Percentiles rank a stretch among this genome's conserved stretches.
These are phyloP conservation scores for Talaromyces trachyspermus DNA, from an alignment of 495 filamentous ascomycete species.

Conservation along the genomic window DNA sequence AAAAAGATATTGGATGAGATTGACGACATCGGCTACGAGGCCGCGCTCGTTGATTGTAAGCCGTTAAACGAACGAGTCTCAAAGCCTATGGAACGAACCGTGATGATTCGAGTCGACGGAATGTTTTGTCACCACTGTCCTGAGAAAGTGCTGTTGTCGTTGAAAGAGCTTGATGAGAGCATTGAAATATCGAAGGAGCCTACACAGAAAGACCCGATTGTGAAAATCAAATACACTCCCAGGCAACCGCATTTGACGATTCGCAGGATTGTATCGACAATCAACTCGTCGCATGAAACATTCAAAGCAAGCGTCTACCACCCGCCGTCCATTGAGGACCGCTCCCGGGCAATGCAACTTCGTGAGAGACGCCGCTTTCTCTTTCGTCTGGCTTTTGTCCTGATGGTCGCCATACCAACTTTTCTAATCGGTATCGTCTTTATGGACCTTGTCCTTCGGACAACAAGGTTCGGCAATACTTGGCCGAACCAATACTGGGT, in stretches of 20 bases:
- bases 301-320: conserved; percentile 68
- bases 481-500: conserved; percentile 63
- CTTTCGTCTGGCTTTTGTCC: conserved; percentile 58
- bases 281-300: conserved; percentile 54
- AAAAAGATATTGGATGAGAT: conserved; percentile 60
- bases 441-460: conserved; percentile 68
- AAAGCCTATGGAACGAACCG: conserved; percentile 39
- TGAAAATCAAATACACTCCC: conserved; percentile 67
- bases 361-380: conserved; percentile 56
- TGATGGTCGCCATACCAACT: conserved; percentile 74
- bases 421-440: conserved; percentile 87
- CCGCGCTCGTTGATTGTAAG: conserved; percentile 41
- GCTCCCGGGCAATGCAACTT: conserved; percentile 62
- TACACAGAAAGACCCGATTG: conserved; percentile 51
- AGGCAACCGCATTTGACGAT: conserved; percentile 65
- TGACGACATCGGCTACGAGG: conserved; percentile 76
- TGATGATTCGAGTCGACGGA: conserved; percentile 65
- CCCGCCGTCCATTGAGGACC: conserved; percentile 78
- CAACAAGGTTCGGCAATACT: conserved; percentile 48
- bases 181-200: conserved; percentile 42
- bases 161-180: conserved; percentile 42
- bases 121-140: conserved; percentile 89
- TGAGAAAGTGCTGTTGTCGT: conserved; percentile 43
- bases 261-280: conserved; percentile 59
- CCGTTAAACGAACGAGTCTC: conserved; percentile 11